A percentile compares a stretch with the other conserved stretches of the same genome.
Conservation (phyloP, 1,284 basidiomycete genomes). For the Mycosarcoma maydis region DNA sequence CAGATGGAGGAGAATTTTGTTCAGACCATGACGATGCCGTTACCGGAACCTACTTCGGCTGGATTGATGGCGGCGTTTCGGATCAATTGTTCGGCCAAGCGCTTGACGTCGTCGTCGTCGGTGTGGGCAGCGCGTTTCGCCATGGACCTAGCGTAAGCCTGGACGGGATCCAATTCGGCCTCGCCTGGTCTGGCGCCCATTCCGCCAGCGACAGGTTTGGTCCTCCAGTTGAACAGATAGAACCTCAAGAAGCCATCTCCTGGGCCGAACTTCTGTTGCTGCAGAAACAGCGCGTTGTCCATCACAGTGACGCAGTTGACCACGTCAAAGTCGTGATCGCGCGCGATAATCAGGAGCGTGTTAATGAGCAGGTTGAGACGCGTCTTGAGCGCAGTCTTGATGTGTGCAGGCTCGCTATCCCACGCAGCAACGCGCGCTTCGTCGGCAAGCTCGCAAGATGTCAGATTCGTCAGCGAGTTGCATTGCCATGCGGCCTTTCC, state of each 20-base stretch:
- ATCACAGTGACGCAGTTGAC: constrained; percentile 94
- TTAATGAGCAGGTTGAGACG: constrained; percentile 79
- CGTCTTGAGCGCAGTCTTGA: constrained; percentile 74
- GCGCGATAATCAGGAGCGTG: constrained; percentile 82
- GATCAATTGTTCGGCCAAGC: constrained; percentile 30
- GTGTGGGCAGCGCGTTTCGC: constrained; percentile 1
- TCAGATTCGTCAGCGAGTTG: constrained; percentile 47
- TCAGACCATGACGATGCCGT: constrained; percentile 65
- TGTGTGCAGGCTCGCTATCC: constrained; percentile 71
- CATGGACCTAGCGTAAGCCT: constrained; percentile 22
- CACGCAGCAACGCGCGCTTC: constrained; percentile 42
- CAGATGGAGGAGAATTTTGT: too few relatives aligned
- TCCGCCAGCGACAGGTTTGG: constrained; percentile 59
- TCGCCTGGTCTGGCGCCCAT: constrained; percentile 61
- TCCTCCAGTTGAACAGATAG: constrained; percentile 75
- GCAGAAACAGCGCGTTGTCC: constrained; percentile 86
- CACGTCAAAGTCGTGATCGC: constrained; percentile 86
- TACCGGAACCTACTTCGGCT: constrained; percentile 55
- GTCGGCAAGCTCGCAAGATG: constrained; percentile 49
- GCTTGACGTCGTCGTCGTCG: constrained; percentile 1
- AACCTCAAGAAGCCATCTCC: constrained; percentile 90
- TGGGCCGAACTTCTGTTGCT: constrained; percentile 82
- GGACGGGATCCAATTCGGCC: constrained; percentile 58
- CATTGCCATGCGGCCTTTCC: constrained; percentile 46
- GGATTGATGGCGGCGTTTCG: constrained; percentile 23